Evolutionary conservation across 352 stramenopile species (phyloP), one percentile per base, ranked within the genome.

Genomic region (Pythium utonaiense): DNA sequence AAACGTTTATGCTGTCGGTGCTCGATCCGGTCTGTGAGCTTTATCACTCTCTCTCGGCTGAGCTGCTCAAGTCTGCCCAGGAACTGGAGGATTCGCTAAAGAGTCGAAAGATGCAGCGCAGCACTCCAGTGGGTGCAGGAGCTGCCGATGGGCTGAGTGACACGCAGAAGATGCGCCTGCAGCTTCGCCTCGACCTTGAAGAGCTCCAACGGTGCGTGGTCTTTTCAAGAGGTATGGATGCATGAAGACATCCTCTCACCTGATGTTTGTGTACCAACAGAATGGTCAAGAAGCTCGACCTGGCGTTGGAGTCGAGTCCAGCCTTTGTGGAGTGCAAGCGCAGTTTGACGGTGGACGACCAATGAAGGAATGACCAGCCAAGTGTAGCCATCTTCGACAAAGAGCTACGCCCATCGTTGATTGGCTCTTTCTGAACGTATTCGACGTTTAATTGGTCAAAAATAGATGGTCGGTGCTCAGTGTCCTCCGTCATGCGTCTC

Each of bases 51-150:
- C 51, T 94, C 10, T 90, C 84, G n/a, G 73, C 48, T 13, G 84
- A 94, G 51, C 63, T 95, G 12, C 57, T 95, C 33, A 78, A 86
- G 33, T 93, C 86, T 5, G 84, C 86, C 1, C 61, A 80, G 19
- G 86, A 94, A 56, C 71, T 95, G 1, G 86, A 95, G 59, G 83
- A 94, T 24, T 95, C 86, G 9, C 73, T 95, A n/a, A 95, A 93
- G 49, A 93, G 80, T 60, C 82, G 86, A 33, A 95, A 95, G 60
- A 66, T 91, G 45, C 83, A 95, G 66, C 83, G 84, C 14, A 68
- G 80, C 21, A 58, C 67, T 6, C 61, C 70, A 5, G 66, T 51
- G 9, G 76, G 65, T 28, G 56, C 62, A 6, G 57, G 62, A 0
- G 50, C 30, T 3, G 60, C 57, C 9, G 72, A 77, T 13, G 56